phyloP scores from a whole-genome alignment of 75 land plant species.

The Selaginella tamariscina region DNA sequence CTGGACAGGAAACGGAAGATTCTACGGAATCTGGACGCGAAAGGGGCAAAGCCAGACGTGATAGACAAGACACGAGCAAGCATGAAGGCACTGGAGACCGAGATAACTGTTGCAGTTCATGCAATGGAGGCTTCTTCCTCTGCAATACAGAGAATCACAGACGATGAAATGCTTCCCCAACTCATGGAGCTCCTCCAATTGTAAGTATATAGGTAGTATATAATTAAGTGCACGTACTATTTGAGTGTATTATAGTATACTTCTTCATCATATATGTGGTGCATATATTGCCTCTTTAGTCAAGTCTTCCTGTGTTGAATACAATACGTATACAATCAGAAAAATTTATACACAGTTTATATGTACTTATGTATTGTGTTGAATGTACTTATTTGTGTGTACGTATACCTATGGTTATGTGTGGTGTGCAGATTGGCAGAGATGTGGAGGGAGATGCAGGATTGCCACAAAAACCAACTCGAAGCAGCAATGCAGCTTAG shows the following conservation, averaged over 20 bases:
- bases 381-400: too few species aligned
- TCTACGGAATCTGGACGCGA: not conserved
- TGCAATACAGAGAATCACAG: not conserved
- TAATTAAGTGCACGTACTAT: too few species aligned
- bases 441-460: conserved; percentile 5
- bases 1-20: conserved; percentile 3
- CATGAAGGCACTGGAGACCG: conserved; percentile 6
- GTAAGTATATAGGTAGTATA: too few species aligned
- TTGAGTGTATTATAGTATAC: too few species aligned
- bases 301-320: not conserved
- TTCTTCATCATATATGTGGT: too few species aligned
- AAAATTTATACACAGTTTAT: too few species aligned
- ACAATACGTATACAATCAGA: too few species aligned
- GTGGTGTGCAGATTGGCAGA: not conserved
- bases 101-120: conserved; percentile 1
- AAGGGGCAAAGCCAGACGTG: not conserved
- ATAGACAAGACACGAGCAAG: conserved; percentile 6
- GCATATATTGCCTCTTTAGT: not conserved
- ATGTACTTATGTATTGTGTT: too few species aligned
- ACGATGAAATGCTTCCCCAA: conserved; percentile 10
- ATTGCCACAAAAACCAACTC: not conserved
- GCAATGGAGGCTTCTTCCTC: conserved; percentile 3
- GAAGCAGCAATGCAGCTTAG: not conserved
- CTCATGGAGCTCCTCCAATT: not conserved
- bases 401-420: too few species aligned